phyloP scores from a whole-genome alignment of 2,329 filamentous ascomycete species.

The Aureobasidium mangrovei region DNA sequence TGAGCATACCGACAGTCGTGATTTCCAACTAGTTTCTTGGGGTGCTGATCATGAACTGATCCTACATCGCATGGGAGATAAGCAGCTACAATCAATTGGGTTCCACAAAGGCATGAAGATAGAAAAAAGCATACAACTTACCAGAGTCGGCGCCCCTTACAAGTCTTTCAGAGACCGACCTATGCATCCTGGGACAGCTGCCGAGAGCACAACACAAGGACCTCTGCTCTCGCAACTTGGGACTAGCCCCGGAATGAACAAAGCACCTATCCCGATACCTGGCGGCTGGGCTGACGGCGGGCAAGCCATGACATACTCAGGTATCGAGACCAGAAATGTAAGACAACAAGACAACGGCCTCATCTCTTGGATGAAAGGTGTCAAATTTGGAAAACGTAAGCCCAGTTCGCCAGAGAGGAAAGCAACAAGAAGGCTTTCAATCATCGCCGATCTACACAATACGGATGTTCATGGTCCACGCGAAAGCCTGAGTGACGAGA shows the following conservation, averaged over 20 bases:
- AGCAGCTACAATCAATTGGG: constrained; percentile 59
- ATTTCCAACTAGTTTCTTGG: constrained; percentile 92
- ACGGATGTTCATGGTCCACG: constrained; percentile 20
- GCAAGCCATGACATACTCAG: constrained; percentile 40
- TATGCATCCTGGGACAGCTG: background rate
- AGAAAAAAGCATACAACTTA: constrained; percentile 51
- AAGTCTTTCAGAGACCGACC: constrained; percentile 65
- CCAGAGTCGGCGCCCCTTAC: constrained; percentile 75
- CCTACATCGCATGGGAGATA: constrained; percentile 62
- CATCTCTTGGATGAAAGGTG: constrained; percentile 57
- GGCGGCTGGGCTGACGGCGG: constrained; percentile 29
- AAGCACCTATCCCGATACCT: constrained; percentile 16
- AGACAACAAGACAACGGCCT: constrained; percentile 38
- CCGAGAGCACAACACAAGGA: background rate
- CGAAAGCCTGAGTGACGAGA: constrained; percentile 51
- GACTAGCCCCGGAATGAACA: constrained; percentile 19
- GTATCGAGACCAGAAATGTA: constrained; percentile 38
- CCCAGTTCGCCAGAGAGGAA: constrained; percentile 7
- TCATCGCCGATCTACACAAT: constrained; percentile 10
- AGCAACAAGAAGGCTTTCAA: constrained; percentile 13
- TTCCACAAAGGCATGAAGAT: constrained; percentile 61
- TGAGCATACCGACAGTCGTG: constrained; percentile 67
- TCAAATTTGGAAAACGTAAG: constrained; percentile 46
- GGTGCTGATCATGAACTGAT: constrained; percentile 76
- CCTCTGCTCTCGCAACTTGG: background rate